Conservation (phyloP, 169 alveolate genomes). For the Plasmodium ovale region DNA sequence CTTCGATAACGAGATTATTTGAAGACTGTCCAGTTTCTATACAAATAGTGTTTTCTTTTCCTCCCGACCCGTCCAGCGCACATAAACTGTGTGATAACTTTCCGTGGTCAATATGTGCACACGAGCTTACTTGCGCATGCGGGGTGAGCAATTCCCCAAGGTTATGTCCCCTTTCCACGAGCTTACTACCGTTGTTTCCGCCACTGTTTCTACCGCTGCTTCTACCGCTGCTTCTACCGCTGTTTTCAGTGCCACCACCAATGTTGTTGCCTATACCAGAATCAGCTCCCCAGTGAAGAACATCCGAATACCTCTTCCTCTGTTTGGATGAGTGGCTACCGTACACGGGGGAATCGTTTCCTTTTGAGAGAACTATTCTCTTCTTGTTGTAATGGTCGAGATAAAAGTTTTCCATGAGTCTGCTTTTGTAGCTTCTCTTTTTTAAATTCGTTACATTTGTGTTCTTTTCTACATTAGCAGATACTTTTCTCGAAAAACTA, state of each 20-base stretch:
- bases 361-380: conserved; percentile 24
- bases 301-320: conserved; percentile 20
- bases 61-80: neutral
- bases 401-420: conserved; percentile 40
- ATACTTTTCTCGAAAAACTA: neutral
- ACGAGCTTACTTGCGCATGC: too few species aligned
- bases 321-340: neutral
- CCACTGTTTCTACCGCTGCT: too few species aligned
- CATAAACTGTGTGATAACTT: neutral
- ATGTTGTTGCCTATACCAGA: too few species aligned
- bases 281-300: too few species aligned
- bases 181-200: too few species aligned
- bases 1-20: neutral
- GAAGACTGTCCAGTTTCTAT: neutral
- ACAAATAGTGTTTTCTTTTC: neutral
- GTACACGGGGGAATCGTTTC: neutral
- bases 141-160: too few species aligned
- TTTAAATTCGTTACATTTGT: conserved; percentile 23
- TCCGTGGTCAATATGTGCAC: neutral
- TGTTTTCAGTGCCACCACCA: too few species aligned
- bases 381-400: conserved; percentile 22
- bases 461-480: conserved; percentile 1
- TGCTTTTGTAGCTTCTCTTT: conserved; percentile 41
- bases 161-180: too few species aligned
- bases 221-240: too few species aligned